Evolutionary conservation across 2,329 filamentous ascomycete genomes (phyloP), one percentile per base, ranked within the genome.

Genomic region (Pseudopithomyces maydicus): DNA sequence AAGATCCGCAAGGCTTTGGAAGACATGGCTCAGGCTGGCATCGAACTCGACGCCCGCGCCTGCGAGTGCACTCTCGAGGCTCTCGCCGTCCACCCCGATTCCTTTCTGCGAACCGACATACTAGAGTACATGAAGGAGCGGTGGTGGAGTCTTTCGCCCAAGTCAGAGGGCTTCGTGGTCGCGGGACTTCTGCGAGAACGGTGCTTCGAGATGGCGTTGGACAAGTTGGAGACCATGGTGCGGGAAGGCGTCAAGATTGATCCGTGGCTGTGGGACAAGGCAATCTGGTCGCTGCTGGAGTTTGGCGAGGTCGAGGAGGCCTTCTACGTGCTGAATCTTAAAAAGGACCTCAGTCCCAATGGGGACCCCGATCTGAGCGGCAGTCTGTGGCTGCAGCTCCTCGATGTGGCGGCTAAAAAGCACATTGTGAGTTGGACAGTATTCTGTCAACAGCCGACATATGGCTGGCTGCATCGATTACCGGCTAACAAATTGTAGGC

Each of bases 51-150:
- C 63, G 82, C 83, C 0, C 81, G 81, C 3, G 82, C 90, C 2
- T 94, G 91, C 67, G 88, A 93, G 73, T 85, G 85, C 59, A 85
- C 89, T 2, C 78, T 97, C 38, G 85, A 87, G 74, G 88, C 85
- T 5, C 81, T 97, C 22, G 86, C 90, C 0, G 85, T 95, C 8
- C 95, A 98, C 72, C 91, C 94, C 0, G 90, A 98, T 74, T 94
- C 96, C 66, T 64, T 92, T 6, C 78, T 95, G 22, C 87, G 92
- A 35, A 84, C 85, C 52, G 82, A 88, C 35, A 82, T 97, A 3
- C 78, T 97, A 38, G 79, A 85, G 53, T 87, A 88, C 54, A 92
- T 95, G 89, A 85, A 86, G 67, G 81, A 86, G 54, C 82, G 86
- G 61, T 96, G 92, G 90, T 83, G 90, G 51, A 78, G 80, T 8